Evolutionary conservation across 1,284 basidiomycete genomes (phyloP).

Genomic region (Cryptococcus floricola): DNA sequence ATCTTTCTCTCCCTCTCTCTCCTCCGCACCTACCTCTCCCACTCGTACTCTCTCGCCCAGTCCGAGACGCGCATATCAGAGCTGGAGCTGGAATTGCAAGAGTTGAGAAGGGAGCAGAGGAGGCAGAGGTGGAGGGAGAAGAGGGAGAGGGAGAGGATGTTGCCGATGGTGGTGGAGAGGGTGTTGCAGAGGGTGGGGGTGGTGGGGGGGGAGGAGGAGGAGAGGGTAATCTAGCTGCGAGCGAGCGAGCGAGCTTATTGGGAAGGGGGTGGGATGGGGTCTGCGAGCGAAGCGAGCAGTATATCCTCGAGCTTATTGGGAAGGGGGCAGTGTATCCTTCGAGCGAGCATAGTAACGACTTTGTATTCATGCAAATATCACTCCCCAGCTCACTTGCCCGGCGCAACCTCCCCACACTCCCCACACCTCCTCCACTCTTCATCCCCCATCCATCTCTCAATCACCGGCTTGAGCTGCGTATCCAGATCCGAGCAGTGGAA

Average conservation of each 20-base stretch:
- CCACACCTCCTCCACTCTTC: slow-evolving; percentile 64
- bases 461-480: slow-evolving; percentile 88
- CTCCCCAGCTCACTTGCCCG: slow-evolving; percentile 25
- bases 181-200: slow-evolving; percentile 43
- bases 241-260: no score
- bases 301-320: neutral
- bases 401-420: slow-evolving; percentile 64
- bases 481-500: slow-evolving; percentile 91
- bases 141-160: slow-evolving; percentile 40
- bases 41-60: slow-evolving; percentile 38
- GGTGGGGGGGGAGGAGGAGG: slow-evolving; percentile 21
- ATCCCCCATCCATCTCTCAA: slow-evolving; percentile 67
- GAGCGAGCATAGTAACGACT: neutral
- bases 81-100: slow-evolving; percentile 39
- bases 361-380: neutral
- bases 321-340: no score
- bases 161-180: slow-evolving; percentile 43
- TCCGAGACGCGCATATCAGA: slow-evolving; percentile 33
- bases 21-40: slow-evolving; percentile 15
- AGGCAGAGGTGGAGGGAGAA: slow-evolving; percentile 31
- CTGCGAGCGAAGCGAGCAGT: neutral
- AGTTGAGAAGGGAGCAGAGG: slow-evolving; percentile 25
- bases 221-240: neutral
- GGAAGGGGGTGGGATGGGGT: no score
- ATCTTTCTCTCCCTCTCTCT: slow-evolving; percentile 41